Evolutionary conservation across 2,329 filamentous ascomycete species (phyloP), one percentile per base, ranked within the genome.

Genomic region (Pseudogymnoascus sp.): DNA sequence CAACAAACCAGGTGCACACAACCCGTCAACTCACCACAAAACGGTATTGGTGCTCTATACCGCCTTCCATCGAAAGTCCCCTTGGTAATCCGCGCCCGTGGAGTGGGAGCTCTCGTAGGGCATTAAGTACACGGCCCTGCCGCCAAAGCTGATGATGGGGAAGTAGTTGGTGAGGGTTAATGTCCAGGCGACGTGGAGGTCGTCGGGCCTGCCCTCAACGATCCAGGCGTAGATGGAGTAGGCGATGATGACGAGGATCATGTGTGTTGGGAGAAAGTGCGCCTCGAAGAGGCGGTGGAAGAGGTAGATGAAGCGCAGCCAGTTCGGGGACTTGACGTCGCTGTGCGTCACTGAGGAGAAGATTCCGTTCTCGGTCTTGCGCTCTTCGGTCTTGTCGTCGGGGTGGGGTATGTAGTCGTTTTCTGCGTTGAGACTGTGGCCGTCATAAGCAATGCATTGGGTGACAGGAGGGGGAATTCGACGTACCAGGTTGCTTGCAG

Each of bases 261-360:
- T 85, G 69, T 90, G 88, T 12, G 86, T 81, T 0, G 88, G 87
- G 26, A 90, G 76, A 71, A 90, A 90, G 72, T 90, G 88, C 0
- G 88, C 88, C 72, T 90, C 88, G 69, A 88, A 90, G n/a, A 90
- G 76, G 16, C 88, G 83, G 71, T 88, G 85, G 70, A 82, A 80
- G 33, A 90, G 78, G 61, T 83, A 81, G 66, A 84, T 72, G 53
- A 86, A 78, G 66, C 80, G 83, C 70, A 78, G 77, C 78, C 79
- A 87, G 71, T 84, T 75, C 16, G 81, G 82, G 38, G 76, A 77
- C 63, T 79, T 75, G 10, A 85, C 72, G 0, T 76, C 81, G 62
- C 81, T 81, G 64, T 79, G 79, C 8, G 77, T 81, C 16, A 84
- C 78, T 60, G 84, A 81, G 0, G 82, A 82, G 70, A 83, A 85